These are phyloP conservation scores for Cinnamomum chago DNA, from an alignment of 164 flowering plant genomes.

Conservation along the genomic window DNA sequence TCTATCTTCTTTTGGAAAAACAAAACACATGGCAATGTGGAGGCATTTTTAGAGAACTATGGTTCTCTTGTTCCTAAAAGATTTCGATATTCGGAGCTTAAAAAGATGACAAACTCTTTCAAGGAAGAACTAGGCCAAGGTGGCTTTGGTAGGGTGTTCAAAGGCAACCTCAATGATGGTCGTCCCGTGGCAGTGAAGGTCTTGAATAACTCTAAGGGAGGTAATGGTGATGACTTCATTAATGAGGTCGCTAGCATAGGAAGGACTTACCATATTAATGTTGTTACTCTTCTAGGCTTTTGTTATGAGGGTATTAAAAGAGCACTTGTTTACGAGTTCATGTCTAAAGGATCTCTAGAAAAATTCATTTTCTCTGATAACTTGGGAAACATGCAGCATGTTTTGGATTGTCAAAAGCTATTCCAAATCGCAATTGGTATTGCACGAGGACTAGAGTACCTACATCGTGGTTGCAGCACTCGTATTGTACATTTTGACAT, in stretches of 20 bases:
- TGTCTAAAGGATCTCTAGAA: conserved; percentile 12
- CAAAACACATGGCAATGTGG: not conserved
- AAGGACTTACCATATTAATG: conserved; percentile 3
- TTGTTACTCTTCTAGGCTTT: conserved; percentile 8
- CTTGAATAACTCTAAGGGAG: conserved; percentile 14
- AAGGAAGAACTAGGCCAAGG: conserved; percentile 37
- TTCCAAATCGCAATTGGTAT: not conserved
- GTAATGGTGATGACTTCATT: conserved; percentile 8
- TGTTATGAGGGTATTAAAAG: conserved; percentile 1
- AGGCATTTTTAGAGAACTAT: conserved; percentile 14
- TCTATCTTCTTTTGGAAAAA: not conserved
- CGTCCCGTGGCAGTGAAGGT: conserved; percentile 40
- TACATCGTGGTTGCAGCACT: conserved; percentile 8
- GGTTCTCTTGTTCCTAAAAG: conserved; percentile 25
- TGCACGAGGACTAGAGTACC: conserved; percentile 5
- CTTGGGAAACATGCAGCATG: not conserved
- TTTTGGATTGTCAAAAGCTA: not conserved
- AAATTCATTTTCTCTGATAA: conserved; percentile 6
- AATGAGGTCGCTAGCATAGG: conserved; percentile 14
- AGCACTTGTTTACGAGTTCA: conserved; percentile 13
- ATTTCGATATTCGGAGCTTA: conserved; percentile 29
- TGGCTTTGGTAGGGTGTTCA: conserved; percentile 41
- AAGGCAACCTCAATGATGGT: conserved; percentile 34
- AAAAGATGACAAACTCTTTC: conserved; percentile 38
- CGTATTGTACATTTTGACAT: conserved; percentile 13